Evolutionary conservation across 1,284 basidiomycete species (phyloP).

Genomic region (Cutaneotrichosporon arboriforme): DNA sequence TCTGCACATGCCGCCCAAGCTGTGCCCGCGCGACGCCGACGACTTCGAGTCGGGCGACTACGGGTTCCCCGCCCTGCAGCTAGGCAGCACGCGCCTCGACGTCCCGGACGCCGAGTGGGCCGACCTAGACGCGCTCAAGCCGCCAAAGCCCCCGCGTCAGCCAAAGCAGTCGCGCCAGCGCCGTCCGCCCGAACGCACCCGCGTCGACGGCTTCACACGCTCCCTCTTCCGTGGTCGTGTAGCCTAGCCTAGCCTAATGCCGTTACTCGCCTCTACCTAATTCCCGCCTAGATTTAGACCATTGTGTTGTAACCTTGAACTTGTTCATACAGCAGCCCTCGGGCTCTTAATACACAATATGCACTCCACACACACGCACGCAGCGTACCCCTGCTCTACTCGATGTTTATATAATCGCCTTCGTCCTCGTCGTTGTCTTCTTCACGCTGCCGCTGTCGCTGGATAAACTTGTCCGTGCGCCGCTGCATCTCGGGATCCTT

Average conservation of each 20-base stretch:
- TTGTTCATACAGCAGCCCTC: too few species aligned
- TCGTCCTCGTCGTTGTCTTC: slow-evolving; percentile 5
- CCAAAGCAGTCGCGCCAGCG: background rate
- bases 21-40: background rate
- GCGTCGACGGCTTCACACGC: slow-evolving; percentile 12
- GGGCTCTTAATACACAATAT: too few species aligned
- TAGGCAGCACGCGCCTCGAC: background rate
- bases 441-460: background rate
- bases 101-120: slow-evolving; percentile 6
- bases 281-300: too few species aligned
- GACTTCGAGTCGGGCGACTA: slow-evolving; percentile 5
- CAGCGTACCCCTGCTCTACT: too few species aligned
- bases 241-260: background rate
- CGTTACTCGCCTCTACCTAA: background rate
- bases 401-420: background rate
- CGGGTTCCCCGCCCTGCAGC: slow-evolving; percentile 6
- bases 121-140: slow-evolving; percentile 7
- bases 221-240: background rate
- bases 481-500: slow-evolving; percentile 8
- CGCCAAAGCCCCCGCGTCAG: slow-evolving; percentile 3
- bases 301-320: too few species aligned
- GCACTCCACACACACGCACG: too few species aligned
- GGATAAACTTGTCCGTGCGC: slow-evolving; percentile 3
- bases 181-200: background rate
- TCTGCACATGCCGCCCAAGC: background rate